Base-by-base conservation (phyloP, 1,139 yeast genomes). In the Waltiozyma sp. region DNA sequence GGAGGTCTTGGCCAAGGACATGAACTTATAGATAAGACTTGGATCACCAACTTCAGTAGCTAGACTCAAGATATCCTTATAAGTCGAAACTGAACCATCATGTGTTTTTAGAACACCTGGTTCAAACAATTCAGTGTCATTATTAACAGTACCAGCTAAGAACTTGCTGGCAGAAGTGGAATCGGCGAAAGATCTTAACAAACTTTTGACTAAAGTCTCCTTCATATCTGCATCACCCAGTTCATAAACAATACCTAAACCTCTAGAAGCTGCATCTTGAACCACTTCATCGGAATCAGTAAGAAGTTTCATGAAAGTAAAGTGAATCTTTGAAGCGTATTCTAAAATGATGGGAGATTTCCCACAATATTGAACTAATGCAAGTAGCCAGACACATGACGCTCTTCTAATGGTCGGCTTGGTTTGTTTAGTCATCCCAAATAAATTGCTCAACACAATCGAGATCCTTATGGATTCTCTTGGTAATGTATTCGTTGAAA, bases 31-130 rank as follows among this genome's bases (percentile, higher is more conserved):
- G 6, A 91, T 96, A 52, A 91, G 72, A 55, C 94, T 76, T 19
- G 97, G 95, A 60, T 91, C 96, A 37, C 97, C 97, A 5, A 88
- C 93, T 57, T 91, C 97, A 2, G 93, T 79, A 0, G 97, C 97
- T 42, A 91, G 68, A 53, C 71, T 83, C 52, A 89, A 66, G 28
- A 89, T 87, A 60, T 83, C 93, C 54, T 83, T 85, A 56, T 89
- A 89, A 0, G 96, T 88, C 0, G 95, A 84, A 3, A 89, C 80
- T 0, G 95, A 83, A 1, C 89, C 91, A 50, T 85, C 93, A 41
- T 82, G 83, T 0, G 95, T 86, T 41, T 75, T 80, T 53, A 89
- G 63, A 8, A 77, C 70, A 38, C 94, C 95, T 1, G 86, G 80
- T 39, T 86, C 95, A 59, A 91, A 91, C 16, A 91, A 65, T 56